Evolutionary conservation across 257 asterid species (phyloP).

Genomic region (Solanum pimpinellifolium): DNA sequence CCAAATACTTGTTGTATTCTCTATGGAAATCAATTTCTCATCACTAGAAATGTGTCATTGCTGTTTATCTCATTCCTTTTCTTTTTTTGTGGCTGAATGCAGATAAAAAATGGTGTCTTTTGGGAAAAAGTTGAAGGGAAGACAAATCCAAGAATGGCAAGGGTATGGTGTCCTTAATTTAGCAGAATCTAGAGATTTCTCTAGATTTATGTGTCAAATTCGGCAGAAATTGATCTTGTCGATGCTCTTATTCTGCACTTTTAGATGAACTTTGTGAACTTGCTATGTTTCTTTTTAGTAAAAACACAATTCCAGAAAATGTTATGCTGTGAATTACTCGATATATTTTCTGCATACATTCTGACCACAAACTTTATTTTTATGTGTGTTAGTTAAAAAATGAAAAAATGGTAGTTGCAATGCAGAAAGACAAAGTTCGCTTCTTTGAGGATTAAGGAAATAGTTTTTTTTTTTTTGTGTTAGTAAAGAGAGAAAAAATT

Average conservation of each 20-base stretch:
- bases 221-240: background rate
- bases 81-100: background rate
- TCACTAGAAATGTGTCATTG: background rate
- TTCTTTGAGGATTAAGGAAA: background rate
- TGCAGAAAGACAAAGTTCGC: background rate
- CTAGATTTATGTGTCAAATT: background rate
- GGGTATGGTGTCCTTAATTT: background rate
- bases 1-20: background rate
- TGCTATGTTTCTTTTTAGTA: background rate
- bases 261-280: background rate
- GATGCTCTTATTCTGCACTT: background rate
- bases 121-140: background rate
- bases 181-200: background rate
- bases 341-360: background rate
- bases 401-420: background rate
- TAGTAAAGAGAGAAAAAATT: background rate
- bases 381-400: background rate
- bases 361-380: background rate
- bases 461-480: background rate
- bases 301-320: background rate
- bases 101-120: background rate
- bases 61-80: background rate
- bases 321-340: background rate
- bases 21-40: background rate
- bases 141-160: background rate